These are phyloP conservation scores for Kazachstania sp. DNA, from an alignment of 1,139 yeast genomes.

Conservation along the genomic window DNA sequence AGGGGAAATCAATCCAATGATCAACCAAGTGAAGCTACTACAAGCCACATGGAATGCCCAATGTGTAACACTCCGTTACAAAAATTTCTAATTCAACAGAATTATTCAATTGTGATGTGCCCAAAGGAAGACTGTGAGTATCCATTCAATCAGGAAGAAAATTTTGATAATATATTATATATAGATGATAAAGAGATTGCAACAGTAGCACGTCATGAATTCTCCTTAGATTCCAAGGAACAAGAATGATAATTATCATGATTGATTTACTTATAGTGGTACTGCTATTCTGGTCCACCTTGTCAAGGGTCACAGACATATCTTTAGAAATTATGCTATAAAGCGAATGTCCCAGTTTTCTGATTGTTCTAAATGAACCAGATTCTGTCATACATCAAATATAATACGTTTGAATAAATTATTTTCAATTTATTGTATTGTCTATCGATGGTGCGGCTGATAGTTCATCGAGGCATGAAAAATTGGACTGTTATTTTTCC, in stretches of 20 bases:
- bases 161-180: conserved; percentile 18
- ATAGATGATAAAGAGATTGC: conserved; percentile 25
- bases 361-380: too few relatives aligned
- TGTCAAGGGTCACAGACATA: too few relatives aligned
- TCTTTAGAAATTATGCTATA: too few relatives aligned
- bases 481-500: not conserved
- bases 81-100: conserved; percentile 31
- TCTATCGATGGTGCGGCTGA: not conserved
- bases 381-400: too few relatives aligned
- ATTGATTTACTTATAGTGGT: not conserved
- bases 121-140: conserved; percentile 30
- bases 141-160: conserved; percentile 34
- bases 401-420: too few relatives aligned
- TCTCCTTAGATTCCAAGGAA: not conserved
- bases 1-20: too few relatives aligned
- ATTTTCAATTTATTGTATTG: too few relatives aligned
- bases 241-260: too few relatives aligned
- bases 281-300: too few relatives aligned
- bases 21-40: too few relatives aligned
- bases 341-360: too few relatives aligned
- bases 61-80: conserved; percentile 25
- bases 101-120: conserved; percentile 31
- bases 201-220: conserved; percentile 17
- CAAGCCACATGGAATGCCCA: conserved; percentile 22
- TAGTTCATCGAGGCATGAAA: not conserved